A percentile compares a stretch with the other conserved stretches of the same genome.
These are phyloP conservation scores for Candida mesenterica DNA, from an alignment of 1,139 yeast species.

Conservation along the genomic window DNA sequence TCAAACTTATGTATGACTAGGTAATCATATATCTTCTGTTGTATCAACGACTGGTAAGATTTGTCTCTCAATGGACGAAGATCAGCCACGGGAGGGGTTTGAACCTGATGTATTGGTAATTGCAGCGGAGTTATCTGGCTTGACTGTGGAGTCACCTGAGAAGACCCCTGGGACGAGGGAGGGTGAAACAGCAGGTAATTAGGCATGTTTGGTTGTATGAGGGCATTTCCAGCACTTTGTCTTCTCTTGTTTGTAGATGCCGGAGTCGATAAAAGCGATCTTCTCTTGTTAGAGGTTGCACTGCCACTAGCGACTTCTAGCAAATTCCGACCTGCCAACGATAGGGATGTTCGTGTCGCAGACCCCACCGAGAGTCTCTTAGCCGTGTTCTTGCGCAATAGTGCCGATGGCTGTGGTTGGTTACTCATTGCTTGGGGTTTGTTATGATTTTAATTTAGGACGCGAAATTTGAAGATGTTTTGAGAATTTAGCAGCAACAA, in stretches of 20 bases:
- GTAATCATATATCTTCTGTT: constrained; percentile 66
- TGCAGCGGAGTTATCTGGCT: constrained; percentile 10
- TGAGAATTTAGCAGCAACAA: too few species aligned
- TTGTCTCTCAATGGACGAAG: constrained; percentile 79
- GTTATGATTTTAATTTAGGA: not conserved
- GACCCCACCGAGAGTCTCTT: constrained; percentile 37
- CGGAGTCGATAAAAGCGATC: constrained; percentile 40
- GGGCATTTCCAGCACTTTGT: constrained; percentile 18
- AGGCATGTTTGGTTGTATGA: constrained; percentile 10
- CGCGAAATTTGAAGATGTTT: too few species aligned
- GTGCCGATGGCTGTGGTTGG: constrained; percentile 22
- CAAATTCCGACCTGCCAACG: constrained; percentile 17
- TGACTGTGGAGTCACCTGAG: constrained; percentile 19
- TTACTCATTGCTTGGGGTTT: not conserved
- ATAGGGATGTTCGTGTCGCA: constrained; percentile 33
- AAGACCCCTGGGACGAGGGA: constrained; percentile 12
- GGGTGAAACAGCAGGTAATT: constrained; percentile 5
- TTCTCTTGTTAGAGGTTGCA: constrained; percentile 24
- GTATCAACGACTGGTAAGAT: constrained; percentile 61
- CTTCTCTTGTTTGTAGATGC: constrained; percentile 36
- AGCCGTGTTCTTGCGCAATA: constrained; percentile 22
- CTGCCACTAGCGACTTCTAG: constrained; percentile 9
- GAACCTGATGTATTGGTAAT: constrained; percentile 8
- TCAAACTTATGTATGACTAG: constrained; percentile 65
- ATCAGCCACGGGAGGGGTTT: constrained; percentile 35